Percentiles rank a stretch among this genome's conserved stretches.
These are phyloP conservation scores for Ceriops decandra DNA, from an alignment of 345 rosid species.

Conservation along the genomic window DNA sequence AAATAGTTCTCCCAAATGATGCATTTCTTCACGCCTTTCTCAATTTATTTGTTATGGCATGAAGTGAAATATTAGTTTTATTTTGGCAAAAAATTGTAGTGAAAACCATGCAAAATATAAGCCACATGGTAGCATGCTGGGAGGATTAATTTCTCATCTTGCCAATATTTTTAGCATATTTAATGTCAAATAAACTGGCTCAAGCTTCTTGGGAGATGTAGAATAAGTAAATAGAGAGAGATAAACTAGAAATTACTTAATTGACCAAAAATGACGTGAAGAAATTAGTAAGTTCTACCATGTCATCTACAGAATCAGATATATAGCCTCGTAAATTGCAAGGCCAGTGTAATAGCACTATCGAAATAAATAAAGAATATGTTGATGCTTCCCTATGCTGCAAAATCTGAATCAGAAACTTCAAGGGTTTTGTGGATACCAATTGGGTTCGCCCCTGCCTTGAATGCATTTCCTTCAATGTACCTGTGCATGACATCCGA, in stretches of 20 bases:
- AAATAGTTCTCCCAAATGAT: no score
- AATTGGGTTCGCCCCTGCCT: constrained; percentile 53
- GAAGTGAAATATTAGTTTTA: no score
- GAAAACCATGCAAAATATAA: no score
- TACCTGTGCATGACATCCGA: constrained; percentile 41
- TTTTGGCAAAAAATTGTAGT: no score
- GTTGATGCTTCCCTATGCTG: constrained; percentile 28
- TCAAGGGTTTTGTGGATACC: constrained; percentile 67
- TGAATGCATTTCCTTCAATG: constrained; percentile 73
- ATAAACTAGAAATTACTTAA: not conserved
- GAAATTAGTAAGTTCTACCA: constrained; percentile 1
- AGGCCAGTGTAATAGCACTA: not conserved
- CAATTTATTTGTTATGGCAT: no score
- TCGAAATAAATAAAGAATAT: constrained; percentile 9
- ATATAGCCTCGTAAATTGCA: not conserved
- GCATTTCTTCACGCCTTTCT: no score
- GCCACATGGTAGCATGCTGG: no score
- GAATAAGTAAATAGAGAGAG: no score
- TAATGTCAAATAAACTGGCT: no score
- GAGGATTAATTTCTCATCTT: no score
- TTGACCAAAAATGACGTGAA: not conserved
- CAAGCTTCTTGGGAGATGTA: no score
- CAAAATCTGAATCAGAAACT: constrained; percentile 64
- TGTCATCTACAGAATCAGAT: constrained; percentile 12
- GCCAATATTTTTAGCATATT: no score